A percentile compares a stretch with the other conserved stretches of the same genome.
Evolutionary conservation across 805 yeast genomes (phyloP).

Genomic region (Saturnispora quitensis): DNA sequence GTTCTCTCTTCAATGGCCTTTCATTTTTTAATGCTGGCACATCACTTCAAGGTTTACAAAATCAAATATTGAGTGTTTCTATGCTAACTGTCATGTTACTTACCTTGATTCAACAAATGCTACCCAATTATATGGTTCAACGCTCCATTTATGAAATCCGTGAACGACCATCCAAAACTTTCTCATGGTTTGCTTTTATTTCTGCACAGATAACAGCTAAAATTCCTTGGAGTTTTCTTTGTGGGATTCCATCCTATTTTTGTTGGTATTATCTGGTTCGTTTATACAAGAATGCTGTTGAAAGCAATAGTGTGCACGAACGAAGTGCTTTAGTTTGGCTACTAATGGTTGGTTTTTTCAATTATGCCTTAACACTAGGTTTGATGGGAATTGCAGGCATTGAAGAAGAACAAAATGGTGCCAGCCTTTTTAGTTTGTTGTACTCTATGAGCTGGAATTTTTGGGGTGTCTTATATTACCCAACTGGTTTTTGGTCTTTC

Average conservation of each 20-base stretch:
- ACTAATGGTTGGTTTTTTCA: conserved; percentile 35
- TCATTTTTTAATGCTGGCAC: conserved; percentile 57
- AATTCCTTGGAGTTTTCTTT: conserved; percentile 51
- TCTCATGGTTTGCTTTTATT: conserved; percentile 56
- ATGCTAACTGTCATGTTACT: conserved; percentile 52
- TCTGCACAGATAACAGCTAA: conserved; percentile 56
- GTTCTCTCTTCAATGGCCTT: conserved; percentile 59
- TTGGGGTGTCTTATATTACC: conserved; percentile 68
- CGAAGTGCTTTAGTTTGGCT: conserved; percentile 47
- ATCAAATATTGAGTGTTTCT: conserved; percentile 71
- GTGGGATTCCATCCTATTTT: conserved; percentile 56
- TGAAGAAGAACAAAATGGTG: conserved; percentile 54
- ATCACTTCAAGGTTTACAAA: conserved; percentile 63
- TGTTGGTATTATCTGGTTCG: conserved; percentile 70
- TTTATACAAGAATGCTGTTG: conserved; percentile 49
- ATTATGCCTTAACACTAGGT: conserved; percentile 50
- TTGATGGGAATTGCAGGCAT: conserved; percentile 50
- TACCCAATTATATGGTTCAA: conserved; percentile 52
- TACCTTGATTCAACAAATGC: conserved; percentile 51
- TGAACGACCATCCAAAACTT: conserved; percentile 65
- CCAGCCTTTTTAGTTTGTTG: conserved; percentile 45
- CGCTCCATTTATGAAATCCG: conserved; percentile 63
- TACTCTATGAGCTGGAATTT: conserved; percentile 57
- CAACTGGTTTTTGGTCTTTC: conserved; percentile 47
- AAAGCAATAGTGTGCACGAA: conserved; percentile 35